These are phyloP conservation scores for Blastomyces gilchristii DNA, from an alignment of 2,329 filamentous ascomycete species.

Conservation along the genomic window DNA sequence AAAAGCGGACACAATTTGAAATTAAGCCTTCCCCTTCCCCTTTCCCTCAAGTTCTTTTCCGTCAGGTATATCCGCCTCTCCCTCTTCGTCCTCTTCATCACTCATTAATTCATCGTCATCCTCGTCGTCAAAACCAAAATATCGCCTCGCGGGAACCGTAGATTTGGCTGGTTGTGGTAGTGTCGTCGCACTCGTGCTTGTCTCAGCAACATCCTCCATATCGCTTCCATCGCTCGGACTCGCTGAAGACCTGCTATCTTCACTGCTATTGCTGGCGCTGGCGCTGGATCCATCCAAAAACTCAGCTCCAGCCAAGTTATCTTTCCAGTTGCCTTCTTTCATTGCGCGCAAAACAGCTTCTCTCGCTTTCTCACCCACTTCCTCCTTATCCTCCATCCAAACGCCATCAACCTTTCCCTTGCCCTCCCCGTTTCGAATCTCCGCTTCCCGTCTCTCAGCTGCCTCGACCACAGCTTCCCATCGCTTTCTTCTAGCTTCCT, in stretches of 20 bases:
- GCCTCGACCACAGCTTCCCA: conserved; percentile 84
- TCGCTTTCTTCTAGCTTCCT: conserved; percentile 66
- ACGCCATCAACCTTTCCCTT: conserved; percentile 64
- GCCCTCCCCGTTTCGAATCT: conserved; percentile 61
- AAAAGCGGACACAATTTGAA: conserved; percentile 9
- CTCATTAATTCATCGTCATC: conserved; percentile 33
- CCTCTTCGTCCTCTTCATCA: conserved; percentile 35
- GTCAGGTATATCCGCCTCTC: conserved; percentile 14
- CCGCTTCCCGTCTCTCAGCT: conserved; percentile 72
- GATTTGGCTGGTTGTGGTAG: conserved; percentile 19
- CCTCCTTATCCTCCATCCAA: conserved; percentile 93
- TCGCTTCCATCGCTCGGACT: conserved; percentile 30
- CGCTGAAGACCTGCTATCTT: conserved; percentile 22
- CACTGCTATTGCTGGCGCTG: conserved; percentile 30
- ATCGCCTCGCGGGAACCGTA: conserved; percentile 27
- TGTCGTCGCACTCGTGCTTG: conserved; percentile 21
- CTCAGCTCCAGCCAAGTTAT: conserved; percentile 32
- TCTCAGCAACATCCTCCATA: conserved; percentile 24
- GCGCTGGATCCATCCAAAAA: conserved; percentile 22
- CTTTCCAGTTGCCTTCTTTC: conserved; percentile 46
- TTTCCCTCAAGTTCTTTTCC: conserved; percentile 24
- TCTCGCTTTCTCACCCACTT: conserved; percentile 71
- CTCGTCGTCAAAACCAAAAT: conserved; percentile 41
- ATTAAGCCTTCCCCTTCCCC: conserved; percentile 27
- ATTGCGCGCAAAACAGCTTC: conserved; percentile 66